Base-by-base conservation (phyloP, 148 eudicot genomes). In the Persicaria tinctoria region DNA sequence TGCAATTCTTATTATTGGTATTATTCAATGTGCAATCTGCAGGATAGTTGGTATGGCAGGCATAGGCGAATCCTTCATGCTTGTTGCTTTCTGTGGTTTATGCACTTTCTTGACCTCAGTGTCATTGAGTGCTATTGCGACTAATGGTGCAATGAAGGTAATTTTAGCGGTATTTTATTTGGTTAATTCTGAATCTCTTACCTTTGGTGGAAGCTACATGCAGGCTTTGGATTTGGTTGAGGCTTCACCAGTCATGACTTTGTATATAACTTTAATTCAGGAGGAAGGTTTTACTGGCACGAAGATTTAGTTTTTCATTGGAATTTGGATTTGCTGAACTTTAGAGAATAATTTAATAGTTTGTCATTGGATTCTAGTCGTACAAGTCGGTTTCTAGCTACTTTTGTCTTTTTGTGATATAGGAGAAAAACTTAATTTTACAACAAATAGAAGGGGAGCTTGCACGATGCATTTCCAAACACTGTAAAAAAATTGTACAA, bases 1-100 rank as follows among this genome's bases (percentile, higher is more conserved):
- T 44, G 47, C 17, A 16, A 13, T 66, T 9, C 9, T 66, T 71
- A 9, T 48, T 17, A 20, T 13, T 9, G n/a, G 53, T 41, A 27
- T 51, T 27, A 16, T 75, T 56, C 12, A 74, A 47, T 11, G 32
- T 70, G 70, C 51, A 72, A 73, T 79, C 53, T 82, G 79, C 93
- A 95, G 99, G 99, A 95, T 95, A 86, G 97, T 95, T 76, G 99
- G 99, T 79, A 92, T 95, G 96, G 97, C 94, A 78, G 99, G 99
- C 77, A 92, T 95, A 48, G 91, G 99, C 14, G 93, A 86, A 75
- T 90, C 99, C 50, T 77, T 95, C 56, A 70, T 89, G 82, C 82
- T 95, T 68, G 94, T 95, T 55, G 81, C 97, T 68, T 90, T 95
- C 76, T 95, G 99, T 82, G 94, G 97, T 74, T 75, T 82, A 74